phyloP scores from a whole-genome alignment of 108 stramenopile species.

The Conticribra weissflogii region DNA sequence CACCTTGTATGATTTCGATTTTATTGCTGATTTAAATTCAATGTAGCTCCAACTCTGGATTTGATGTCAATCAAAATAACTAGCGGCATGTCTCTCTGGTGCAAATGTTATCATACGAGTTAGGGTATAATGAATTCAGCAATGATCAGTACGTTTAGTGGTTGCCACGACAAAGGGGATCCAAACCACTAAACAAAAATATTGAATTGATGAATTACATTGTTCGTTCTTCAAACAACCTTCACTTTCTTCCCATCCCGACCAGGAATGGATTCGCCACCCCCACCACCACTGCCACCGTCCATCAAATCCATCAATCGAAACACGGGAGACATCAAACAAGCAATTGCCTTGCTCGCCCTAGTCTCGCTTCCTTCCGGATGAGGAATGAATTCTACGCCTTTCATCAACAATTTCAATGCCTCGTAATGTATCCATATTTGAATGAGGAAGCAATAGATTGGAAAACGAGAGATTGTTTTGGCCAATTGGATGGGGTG shows the following conservation, averaged over 20 bases:
- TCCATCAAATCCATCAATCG: constrained; percentile 49
- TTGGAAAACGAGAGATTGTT: constrained; percentile 66
- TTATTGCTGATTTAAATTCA: too few relatives aligned
- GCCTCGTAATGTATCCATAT: constrained; percentile 92
- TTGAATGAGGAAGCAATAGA: constrained; percentile 80
- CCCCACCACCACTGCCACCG: constrained; percentile 5
- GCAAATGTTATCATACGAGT: too few relatives aligned
- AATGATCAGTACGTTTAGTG: too few relatives aligned
- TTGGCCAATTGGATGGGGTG: constrained; percentile 53
- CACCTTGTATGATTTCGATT: too few relatives aligned
- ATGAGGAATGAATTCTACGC: constrained; percentile 78
- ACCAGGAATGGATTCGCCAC: too few relatives aligned
- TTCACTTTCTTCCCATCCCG: constrained; percentile 4
- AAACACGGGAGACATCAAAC: constrained; percentile 67
- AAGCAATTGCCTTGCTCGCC: constrained; percentile 68
- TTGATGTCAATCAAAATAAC: too few relatives aligned
- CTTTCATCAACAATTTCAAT: constrained; percentile 71
- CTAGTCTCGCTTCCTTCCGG: constrained; percentile 75
- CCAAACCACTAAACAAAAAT: too few relatives aligned
- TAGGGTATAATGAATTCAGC: too few relatives aligned
- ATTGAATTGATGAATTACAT: too few relatives aligned
- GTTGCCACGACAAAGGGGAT: too few relatives aligned
- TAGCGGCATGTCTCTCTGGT: too few relatives aligned
- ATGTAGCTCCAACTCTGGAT: too few relatives aligned
- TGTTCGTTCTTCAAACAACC: neutral